Evolutionary conservation across 2,329 filamentous ascomycete species (phyloP).

Genomic region (Diaporthe eres): DNA sequence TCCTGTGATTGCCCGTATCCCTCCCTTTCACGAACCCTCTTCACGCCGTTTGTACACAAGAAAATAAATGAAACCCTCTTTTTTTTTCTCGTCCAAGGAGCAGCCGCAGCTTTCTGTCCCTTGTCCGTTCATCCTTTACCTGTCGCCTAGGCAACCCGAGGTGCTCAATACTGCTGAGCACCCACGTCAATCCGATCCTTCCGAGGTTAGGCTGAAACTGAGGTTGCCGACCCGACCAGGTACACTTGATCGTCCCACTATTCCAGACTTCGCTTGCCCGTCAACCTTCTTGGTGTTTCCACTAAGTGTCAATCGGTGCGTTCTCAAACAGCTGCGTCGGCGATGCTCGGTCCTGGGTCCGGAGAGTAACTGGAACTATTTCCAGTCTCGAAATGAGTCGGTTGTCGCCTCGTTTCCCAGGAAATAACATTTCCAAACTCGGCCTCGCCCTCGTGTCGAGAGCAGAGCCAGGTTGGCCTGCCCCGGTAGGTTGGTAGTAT

Average conservation of each 20-base stretch:
- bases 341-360: not conserved
- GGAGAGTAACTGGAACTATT: not conserved
- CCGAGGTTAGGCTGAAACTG: constrained; percentile 28
- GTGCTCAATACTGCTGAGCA: constrained; percentile 4
- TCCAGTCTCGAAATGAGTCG: not conserved
- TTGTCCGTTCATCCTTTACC: constrained; percentile 25
- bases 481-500: constrained; percentile 17
- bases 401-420: not conserved
- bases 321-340: not conserved
- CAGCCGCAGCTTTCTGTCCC: constrained; percentile 35
- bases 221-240: constrained; percentile 11
- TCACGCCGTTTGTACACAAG: constrained; percentile 40
- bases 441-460: constrained; percentile 24
- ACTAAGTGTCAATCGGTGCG: not conserved
- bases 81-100: constrained; percentile 34
- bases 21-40: constrained; percentile 28
- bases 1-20: constrained; percentile 12
- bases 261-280: constrained; percentile 24
- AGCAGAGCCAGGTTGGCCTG: constrained; percentile 1
- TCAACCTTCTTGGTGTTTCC: constrained; percentile 8
- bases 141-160: constrained; percentile 22
- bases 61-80: constrained; percentile 36
- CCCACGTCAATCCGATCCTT: constrained; percentile 8
- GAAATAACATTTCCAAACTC: not conserved
- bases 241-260: constrained; percentile 26